Evolutionary conservation across 257 asterid genomes (phyloP), one percentile per base, ranked within the genome.

Genomic region (Ballota nigra): DNA sequence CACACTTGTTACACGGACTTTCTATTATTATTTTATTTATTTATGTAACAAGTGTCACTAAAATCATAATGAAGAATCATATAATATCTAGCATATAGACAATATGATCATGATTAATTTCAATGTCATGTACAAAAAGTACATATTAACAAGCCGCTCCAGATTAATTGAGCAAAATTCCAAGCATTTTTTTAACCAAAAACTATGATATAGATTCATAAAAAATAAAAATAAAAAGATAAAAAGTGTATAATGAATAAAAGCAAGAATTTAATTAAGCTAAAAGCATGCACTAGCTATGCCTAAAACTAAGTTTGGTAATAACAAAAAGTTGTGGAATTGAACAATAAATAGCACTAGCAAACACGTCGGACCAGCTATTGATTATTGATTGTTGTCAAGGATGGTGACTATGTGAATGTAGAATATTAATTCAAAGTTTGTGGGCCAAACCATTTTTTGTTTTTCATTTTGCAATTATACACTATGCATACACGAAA

Each of bases 341-440:
- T 51, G 74, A 78, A 68, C 64, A n/a, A n/a, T n/a, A n/a, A 67
- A 68, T 20, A 33, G 28, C 83, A 78, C 56, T 45, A 56, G 75
- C 63, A 40, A 68, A 75, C 82, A 78, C 82, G 73, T 73, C 62
- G 76, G 83, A 79, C 82, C 75, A 79, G 33, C 66, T 56, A 69
- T 70, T 55, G 24, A 65, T 73, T 69, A 69, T 56, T 73, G 3
- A 1, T n/a, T n/a, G n/a, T n/a, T 45, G 74, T 66, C 73, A 82
- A 75, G 67, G 62, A 56, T 60, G 18, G 56, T 58, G 78, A 77
- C 78, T 15, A 33, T 70, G 31, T 51, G 15, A 8, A 33, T 64
- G 45, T 59, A 16, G 1, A 45, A 43, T 61, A 68, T 55, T 53
- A 59, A 60, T 62, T 20, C 63, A 55, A 29, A 40, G 22, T 53